These are phyloP conservation scores for Saprolegnia parasitica DNA, from an alignment of 352 stramenopile species.

Conservation along the genomic window DNA sequence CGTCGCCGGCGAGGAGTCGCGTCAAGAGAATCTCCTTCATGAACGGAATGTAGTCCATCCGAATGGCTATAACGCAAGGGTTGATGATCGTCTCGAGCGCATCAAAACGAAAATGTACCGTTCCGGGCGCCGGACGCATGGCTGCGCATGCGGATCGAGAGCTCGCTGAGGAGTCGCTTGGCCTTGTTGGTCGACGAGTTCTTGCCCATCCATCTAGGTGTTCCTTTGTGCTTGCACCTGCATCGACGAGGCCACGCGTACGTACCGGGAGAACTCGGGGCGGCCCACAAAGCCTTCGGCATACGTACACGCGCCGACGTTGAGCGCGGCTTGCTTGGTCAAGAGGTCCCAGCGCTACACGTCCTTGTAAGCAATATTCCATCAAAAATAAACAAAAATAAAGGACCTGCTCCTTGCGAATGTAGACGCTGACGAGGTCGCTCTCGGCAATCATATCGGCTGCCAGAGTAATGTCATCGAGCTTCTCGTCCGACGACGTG, in stretches of 20 bases:
- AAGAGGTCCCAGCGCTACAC: slow-evolving; percentile 94
- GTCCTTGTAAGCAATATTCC: slow-evolving; percentile 35
- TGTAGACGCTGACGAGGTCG: slow-evolving; percentile 71
- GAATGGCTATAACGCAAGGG: slow-evolving; percentile 51
- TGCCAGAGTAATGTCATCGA: slow-evolving; percentile 82
- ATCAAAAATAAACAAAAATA: neutral
- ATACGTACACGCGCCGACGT: slow-evolving; percentile 81
- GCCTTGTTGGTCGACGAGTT: slow-evolving; percentile 95
- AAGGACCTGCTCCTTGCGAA: slow-evolving; percentile 56
- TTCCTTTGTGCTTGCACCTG: neutral
- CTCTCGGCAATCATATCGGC: slow-evolving; percentile 90
- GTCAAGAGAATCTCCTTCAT: slow-evolving; percentile 88
- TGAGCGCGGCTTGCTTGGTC: slow-evolving; percentile 87
- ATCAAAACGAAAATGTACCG: slow-evolving; percentile 36
- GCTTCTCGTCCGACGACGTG: slow-evolving; percentile 58
- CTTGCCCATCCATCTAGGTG: slow-evolving; percentile 93
- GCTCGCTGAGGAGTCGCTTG: slow-evolving; percentile 91
- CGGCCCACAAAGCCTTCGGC: slow-evolving; percentile 83
- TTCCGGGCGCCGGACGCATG: slow-evolving; percentile 80
- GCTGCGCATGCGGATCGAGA: slow-evolving; percentile 92
- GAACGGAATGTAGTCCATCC: slow-evolving; percentile 82
- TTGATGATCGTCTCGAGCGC: neutral
- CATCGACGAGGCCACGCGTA: slow-evolving; percentile 33
- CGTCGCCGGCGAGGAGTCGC: slow-evolving; percentile 65
- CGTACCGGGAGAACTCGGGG: slow-evolving; percentile 84